Evolutionary conservation across 805 yeast genomes (phyloP).

Genomic region (Danielia oregonensis): DNA sequence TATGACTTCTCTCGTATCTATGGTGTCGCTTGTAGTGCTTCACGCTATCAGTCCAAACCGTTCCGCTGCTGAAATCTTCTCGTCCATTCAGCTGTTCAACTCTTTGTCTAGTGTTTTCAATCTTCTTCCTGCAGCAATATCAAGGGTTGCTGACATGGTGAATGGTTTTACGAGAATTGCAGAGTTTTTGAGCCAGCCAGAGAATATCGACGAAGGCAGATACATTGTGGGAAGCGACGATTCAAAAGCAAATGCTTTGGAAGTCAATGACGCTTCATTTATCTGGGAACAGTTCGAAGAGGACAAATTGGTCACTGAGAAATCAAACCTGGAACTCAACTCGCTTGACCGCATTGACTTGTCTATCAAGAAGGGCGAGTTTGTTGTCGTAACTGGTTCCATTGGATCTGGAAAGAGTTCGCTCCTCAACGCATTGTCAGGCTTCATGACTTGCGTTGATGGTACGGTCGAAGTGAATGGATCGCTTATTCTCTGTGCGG

Average conservation of each 20-base stretch:
- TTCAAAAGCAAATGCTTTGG: not conserved
- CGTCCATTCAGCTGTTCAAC: slow-evolving; percentile 67
- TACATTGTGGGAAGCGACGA: not conserved
- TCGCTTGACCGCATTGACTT: slow-evolving; percentile 1
- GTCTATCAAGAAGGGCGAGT: slow-evolving; percentile 4
- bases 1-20: slow-evolving; percentile 3
- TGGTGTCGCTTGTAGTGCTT: slow-evolving; percentile 5
- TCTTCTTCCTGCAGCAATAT: not conserved
- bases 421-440: slow-evolving; percentile 3
- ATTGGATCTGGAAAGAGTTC: slow-evolving; percentile 10
- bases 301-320: not conserved
- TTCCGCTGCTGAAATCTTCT: slow-evolving; percentile 60
- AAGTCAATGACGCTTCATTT: not conserved
- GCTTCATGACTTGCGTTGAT: slow-evolving; percentile 2
- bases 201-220: not conserved
- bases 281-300: not conserved
- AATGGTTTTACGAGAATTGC: not conserved
- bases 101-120: slow-evolving; percentile 37
- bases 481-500: slow-evolving; percentile 7
- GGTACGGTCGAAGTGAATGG: slow-evolving; percentile 3
- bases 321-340: slow-evolving; percentile 1
- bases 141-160: not conserved
- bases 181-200: not conserved
- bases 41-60: slow-evolving; percentile 11
- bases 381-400: slow-evolving; percentile 6